A percentile compares a stretch with the other conserved stretches of the same genome.
phyloP scores from a whole-genome alignment of 1,284 basidiomycete genomes.

The Pholiota adiposa region DNA sequence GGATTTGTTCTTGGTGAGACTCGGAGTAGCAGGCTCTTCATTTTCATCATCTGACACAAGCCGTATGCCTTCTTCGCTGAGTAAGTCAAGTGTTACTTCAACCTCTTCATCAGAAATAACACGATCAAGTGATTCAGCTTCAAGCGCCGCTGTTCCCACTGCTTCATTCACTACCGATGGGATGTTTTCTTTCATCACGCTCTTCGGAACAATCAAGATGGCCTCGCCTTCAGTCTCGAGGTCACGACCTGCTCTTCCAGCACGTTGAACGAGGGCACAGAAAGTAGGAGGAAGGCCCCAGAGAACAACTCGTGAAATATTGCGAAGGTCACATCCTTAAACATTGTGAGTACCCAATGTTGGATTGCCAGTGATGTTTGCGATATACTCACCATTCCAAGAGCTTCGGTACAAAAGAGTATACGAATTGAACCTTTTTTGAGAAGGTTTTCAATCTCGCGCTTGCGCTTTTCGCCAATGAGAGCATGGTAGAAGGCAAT shows the following conservation, averaged over 20 bases:
- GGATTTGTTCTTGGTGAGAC: not conserved
- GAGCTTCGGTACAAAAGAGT: constrained; percentile 23
- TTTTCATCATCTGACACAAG: no score
- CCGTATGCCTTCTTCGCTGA: not conserved
- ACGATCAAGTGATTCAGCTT: not conserved
- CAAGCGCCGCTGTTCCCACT: not conserved
- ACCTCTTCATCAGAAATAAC: not conserved
- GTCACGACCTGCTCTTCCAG: constrained; percentile 20
- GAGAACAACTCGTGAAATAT: constrained; percentile 17
- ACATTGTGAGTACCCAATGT: not conserved
- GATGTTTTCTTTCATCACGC: not conserved
- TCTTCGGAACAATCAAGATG: constrained; percentile 14
- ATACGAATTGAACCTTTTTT: constrained; percentile 16
- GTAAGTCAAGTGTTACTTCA: not conserved
- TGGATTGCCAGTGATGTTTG: not conserved
- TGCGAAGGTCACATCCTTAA: constrained; percentile 21
- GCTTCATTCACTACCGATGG: no score
- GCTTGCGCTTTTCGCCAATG: constrained; percentile 18
- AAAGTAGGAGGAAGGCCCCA: constrained; percentile 24
- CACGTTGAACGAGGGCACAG: constrained; percentile 18
- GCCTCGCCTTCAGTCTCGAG: constrained; percentile 12
- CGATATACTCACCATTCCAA: constrained; percentile 24
- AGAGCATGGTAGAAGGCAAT: constrained; percentile 24
- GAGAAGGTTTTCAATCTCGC: constrained; percentile 14
- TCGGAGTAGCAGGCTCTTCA: not conserved